Evolutionary conservation across 2,329 filamentous ascomycete genomes (phyloP), one percentile per base, ranked within the genome.

Genomic region (Zalaria obscura): DNA sequence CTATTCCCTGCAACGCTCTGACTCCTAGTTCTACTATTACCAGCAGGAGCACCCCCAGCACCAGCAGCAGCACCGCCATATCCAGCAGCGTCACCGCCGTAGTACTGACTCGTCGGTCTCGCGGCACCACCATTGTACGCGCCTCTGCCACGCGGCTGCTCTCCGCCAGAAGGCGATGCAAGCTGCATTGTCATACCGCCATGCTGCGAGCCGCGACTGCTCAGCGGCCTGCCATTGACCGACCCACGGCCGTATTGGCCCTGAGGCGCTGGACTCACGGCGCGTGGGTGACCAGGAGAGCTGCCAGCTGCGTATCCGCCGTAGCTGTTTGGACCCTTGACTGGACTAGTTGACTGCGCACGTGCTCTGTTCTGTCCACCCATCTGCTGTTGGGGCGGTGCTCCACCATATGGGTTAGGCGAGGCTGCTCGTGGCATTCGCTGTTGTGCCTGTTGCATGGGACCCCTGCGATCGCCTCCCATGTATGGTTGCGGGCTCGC

Each of bases 1-100:
- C 83, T 72, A n/a, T 78, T 77, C 53, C 91, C 83, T n/a, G 83
- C 86, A 45, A 91, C 72, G 54, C 87, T 94, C 69, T 89, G 86
- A 61, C 87, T 94, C 49, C 75, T 60, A n/a, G 67, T 69, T 35
- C 69, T 60, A 43, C 53, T 48, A 65, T 59, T 58, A 63, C 52
- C 38, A 48, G 35, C 44, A 40, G 32, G 47, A 42, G 38, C 47
- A 52, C 37, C 47, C 54, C 38, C 42, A 48, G 52, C 40, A 41
- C 44, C 32, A 46, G 49, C 36, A 10, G 40, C 40, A 38, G 38
- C 49, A 27, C 52, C 47, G 37, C 50, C 60, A 46, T 52, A 57
- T 35, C 44, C 49, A 27, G 53, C 47, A 38, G 49, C 60, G 47
- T 52, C 57, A 36, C 44, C 56, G 50, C 55, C 55, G 43, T 67